Evolutionary conservation across 2,329 filamentous ascomycete genomes (phyloP), one percentile per base, ranked within the genome.

Genomic region (Cladosporium sp.): DNA sequence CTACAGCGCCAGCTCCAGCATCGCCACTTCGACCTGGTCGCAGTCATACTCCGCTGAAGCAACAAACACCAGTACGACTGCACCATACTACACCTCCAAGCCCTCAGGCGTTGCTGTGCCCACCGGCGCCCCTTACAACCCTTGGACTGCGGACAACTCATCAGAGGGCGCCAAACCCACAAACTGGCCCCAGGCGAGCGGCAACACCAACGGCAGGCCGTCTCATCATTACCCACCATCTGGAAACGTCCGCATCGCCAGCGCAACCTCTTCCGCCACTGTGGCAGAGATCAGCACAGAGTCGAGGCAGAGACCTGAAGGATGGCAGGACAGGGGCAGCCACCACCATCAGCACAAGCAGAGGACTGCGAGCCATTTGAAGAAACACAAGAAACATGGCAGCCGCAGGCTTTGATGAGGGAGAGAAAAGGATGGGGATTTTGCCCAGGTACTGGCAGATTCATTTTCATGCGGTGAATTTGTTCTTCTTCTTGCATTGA

Each of bases 311-410:
- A 34, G 45, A 22, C 45, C 37, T 3, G 25, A 37, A 22, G 45
- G 47, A 34, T 58, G 45, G 55, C 5, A 39, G 7, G 36, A 22
- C n/a, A 39, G 55, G 42, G 17, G 20, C 30, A 34, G 17, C 5
- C 12, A 51, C n/a, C 11, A 17, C 5, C 36, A 36, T 7, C n/a
- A 36, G 9, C 36, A 22, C 20, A 70, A 51, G 65, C 56, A 59
- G 55, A 50, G 60, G 55, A 50, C 49, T 19, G 61, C 62, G 49
- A 64, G 60, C 40, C 65, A 69, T 60, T 56, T 69, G 63, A 55
- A 59, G 49, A 19, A 57, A 55, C 66, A 69, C 51, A 67, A 64
- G 66, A 65, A 64, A 34, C 65, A 66, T 54, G 60, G 51, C 28
- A 51, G 55, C n/a, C 30, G 52, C 45, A 55, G 55, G 42, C 45